These are phyloP conservation scores for Stylosanthes scabra DNA, from an alignment of 331 rosid species.

Conservation along the genomic window DNA sequence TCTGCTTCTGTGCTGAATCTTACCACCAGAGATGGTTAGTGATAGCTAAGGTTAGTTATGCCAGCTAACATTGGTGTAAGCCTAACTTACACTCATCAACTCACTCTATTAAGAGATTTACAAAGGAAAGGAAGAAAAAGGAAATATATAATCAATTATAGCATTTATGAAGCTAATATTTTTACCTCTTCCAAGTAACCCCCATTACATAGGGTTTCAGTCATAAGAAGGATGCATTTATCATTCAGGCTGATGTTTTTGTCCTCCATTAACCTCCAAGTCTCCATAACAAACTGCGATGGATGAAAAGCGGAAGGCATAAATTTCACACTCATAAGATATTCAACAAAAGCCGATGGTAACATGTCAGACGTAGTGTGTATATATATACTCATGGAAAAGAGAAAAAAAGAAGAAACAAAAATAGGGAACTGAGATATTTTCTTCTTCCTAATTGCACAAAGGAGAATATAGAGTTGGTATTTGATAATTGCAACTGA, in stretches of 20 bases:
- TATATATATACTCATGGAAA: constrained; percentile 24
- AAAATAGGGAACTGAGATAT: background rate
- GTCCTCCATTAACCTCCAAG: constrained; percentile 75
- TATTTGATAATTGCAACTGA: constrained; percentile 12
- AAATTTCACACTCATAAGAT: constrained; percentile 13
- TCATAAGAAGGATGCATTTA: constrained; percentile 60
- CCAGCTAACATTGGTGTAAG: too few species aligned
- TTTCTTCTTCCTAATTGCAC: constrained; percentile 12
- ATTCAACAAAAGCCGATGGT: constrained; percentile 22
- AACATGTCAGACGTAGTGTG: constrained; percentile 22
- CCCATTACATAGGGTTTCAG: constrained; percentile 71
- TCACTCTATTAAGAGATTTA: background rate
- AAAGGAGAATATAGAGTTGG: constrained; percentile 5
- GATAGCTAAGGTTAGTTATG: too few species aligned
- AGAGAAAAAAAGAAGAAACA: background rate
- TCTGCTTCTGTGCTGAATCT: too few species aligned
- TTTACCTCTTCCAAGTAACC: constrained; percentile 81
- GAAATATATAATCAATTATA: constrained; percentile 18
- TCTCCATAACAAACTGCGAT: constrained; percentile 85
- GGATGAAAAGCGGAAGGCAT: constrained; percentile 20
- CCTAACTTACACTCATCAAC: too few species aligned
- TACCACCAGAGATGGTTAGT: too few species aligned
- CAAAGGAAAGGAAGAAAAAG: constrained; percentile 11
- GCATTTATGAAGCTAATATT: constrained; percentile 19
- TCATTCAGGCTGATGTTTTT: constrained; percentile 55